Conservation (phyloP, 1,284 basidiomycete species). For the Puccinia triticina region DNA sequence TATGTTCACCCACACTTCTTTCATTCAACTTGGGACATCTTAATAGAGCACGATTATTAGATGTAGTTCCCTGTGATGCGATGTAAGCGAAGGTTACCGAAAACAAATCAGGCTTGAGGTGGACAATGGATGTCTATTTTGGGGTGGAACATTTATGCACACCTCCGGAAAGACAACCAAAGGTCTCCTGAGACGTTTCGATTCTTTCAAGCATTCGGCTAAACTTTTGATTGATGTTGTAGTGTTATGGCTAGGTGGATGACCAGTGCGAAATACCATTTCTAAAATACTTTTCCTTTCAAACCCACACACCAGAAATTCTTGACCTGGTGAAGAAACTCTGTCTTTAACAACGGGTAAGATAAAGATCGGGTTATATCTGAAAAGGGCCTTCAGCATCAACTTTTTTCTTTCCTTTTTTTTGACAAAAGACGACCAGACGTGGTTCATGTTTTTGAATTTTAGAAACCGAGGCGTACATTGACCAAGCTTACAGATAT, state of each 20-base stretch:
- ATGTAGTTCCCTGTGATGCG: slow-evolving; percentile 36
- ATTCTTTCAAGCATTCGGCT: not conserved
- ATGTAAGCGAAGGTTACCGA: not conserved
- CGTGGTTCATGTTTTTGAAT: not conserved
- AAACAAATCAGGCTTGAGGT: not conserved
- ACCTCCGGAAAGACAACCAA: slow-evolving; percentile 44
- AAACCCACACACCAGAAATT: slow-evolving; percentile 15
- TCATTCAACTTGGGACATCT: slow-evolving; percentile 24
- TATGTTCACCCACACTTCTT: not conserved
- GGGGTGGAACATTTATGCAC: not conserved
- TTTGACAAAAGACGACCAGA: not conserved
- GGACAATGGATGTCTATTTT: not conserved
- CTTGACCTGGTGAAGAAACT: not conserved
- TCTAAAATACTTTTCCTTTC: not conserved
- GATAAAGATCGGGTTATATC: slow-evolving; percentile 48
- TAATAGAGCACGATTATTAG: slow-evolving; percentile 46
- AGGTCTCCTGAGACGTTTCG: not conserved
- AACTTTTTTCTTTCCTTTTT: slow-evolving; percentile 15
- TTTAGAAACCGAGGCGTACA: not conserved
- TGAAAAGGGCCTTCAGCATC: not conserved
- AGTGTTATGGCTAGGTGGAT: slow-evolving; percentile 12
- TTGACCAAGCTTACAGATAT: slow-evolving; percentile 40
- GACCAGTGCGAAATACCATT: slow-evolving; percentile 14
- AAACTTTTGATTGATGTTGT: slow-evolving; percentile 9
- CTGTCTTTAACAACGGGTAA: slow-evolving; percentile 19